Evolutionary conservation across 2,329 filamentous ascomycete genomes (phyloP).

Genomic region (Curvularia sp.): DNA sequence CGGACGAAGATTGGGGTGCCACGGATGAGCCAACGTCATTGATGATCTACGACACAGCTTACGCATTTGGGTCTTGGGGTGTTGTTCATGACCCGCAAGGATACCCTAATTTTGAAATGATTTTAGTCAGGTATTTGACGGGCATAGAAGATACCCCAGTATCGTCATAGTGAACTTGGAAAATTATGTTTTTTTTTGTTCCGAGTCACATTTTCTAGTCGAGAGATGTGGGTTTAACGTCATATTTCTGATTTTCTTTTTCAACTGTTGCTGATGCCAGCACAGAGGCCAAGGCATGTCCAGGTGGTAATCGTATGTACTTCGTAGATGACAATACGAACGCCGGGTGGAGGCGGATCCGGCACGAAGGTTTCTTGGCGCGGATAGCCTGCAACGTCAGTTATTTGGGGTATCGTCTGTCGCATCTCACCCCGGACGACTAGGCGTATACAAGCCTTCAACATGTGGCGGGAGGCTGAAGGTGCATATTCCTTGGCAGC

Average conservation of each 20-base stretch:
- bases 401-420: background rate
- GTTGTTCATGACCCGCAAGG: background rate
- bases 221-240: background rate
- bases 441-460: background rate
- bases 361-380: constrained; percentile 6
- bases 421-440: background rate
- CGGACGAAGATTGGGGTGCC: no score
- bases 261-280: background rate
- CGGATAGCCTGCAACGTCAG: background rate
- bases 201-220: background rate
- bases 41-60: background rate
- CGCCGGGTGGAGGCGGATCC: constrained; percentile 4
- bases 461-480: constrained; percentile 2
- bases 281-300: background rate
- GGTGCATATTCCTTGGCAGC: background rate
- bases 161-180: background rate
- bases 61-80: no score
- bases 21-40: background rate
- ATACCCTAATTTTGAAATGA: background rate
- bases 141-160: background rate
- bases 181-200: background rate
- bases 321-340: background rate
- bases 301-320: background rate
- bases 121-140: background rate
- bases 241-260: background rate